These are phyloP conservation scores for Fusarium coicis DNA, from an alignment of 2,329 filamentous ascomycete genomes.

Conservation along the genomic window DNA sequence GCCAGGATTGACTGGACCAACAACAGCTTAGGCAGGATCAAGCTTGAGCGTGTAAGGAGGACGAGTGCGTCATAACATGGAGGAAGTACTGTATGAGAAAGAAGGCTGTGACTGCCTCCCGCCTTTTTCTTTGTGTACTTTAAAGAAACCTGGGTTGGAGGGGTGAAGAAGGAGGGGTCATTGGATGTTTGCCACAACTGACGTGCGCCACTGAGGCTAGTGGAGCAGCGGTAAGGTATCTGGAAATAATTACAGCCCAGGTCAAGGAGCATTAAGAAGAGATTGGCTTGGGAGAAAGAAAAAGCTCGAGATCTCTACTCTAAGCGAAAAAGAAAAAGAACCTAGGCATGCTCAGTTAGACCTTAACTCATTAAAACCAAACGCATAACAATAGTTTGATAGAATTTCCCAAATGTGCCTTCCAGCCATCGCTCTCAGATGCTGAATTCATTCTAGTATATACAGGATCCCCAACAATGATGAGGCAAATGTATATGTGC, in stretches of 20 bases:
- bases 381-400: neutral
- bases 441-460: neutral
- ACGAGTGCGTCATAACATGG: conserved; percentile 44
- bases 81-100: conserved; percentile 9
- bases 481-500: neutral
- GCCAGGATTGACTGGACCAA: conserved; percentile 6
- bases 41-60: conserved; percentile 17
- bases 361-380: neutral
- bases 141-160: conserved; percentile 36
- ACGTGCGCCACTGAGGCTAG: conserved; percentile 22
- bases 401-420: neutral
- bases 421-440: neutral
- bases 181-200: conserved; percentile 35
- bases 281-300: neutral
- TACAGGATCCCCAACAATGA: neutral
- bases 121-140: conserved; percentile 40
- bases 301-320: neutral
- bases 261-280: neutral
- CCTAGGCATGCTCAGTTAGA: neutral
- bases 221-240: conserved; percentile 3
- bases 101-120: conserved; percentile 25
- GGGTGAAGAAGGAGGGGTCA: conserved; percentile 41
- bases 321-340: neutral
- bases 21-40: conserved; percentile 14
- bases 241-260: neutral